Conservation (phyloP, 106 monocot genomes). For the Acanthochlamys bracteata region DNA sequence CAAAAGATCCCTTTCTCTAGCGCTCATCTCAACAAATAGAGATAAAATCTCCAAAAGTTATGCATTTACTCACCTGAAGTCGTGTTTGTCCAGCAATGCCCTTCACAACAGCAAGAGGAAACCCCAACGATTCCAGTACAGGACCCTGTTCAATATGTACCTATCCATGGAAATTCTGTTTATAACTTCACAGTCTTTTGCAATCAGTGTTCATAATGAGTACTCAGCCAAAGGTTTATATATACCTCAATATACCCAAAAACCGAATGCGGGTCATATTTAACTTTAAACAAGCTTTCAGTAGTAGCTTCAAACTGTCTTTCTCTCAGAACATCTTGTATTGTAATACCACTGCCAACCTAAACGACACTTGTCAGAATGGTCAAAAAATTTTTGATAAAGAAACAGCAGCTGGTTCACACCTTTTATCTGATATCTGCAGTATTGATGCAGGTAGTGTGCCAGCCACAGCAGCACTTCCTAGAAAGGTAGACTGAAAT, state of each 20-base stretch:
- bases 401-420: background rate
- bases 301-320: conserved; percentile 52
- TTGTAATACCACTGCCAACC: conserved; percentile 57
- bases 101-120: conserved; percentile 82
- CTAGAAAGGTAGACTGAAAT: conserved; percentile 92
- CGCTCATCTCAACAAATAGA: no score
- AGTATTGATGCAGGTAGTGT: conserved; percentile 45
- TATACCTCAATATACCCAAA: conserved; percentile 89
- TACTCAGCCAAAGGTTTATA: no score
- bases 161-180: conserved; percentile 14
- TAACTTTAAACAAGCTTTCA: conserved; percentile 47
- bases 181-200: no score
- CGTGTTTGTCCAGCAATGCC: conserved; percentile 98
- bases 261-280: conserved; percentile 57
- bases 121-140: conserved; percentile 70
- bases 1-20: no score
- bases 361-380: conserved; percentile 2
- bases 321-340: conserved; percentile 64
- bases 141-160: conserved; percentile 98
- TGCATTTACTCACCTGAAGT: conserved; percentile 49
- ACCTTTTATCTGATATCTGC: conserved; percentile 71
- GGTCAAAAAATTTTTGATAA: background rate
- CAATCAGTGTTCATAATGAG: no score
- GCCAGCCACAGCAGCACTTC: conserved; percentile 95
- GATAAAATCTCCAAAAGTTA: no score